phyloP scores from a whole-genome alignment of 352 stramenopile genomes.

The Elongisporangium senticosum region DNA sequence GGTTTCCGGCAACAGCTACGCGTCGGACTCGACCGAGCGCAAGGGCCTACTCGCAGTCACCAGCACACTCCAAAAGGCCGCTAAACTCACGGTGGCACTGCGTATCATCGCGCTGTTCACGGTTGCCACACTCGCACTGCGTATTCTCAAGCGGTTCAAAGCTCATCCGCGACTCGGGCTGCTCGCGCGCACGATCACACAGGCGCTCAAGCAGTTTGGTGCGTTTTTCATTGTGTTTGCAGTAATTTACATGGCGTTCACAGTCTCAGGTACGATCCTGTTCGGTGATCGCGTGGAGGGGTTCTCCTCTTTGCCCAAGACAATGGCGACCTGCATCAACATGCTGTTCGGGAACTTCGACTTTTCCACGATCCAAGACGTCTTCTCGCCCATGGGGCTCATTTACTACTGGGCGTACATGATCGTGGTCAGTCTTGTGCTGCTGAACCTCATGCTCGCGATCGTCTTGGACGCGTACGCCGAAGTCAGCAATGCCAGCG shows the following conservation, averaged over 20 bases:
- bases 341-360: constrained; percentile 69
- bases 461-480: constrained; percentile 57
- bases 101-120: constrained; percentile 19
- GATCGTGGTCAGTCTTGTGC: constrained; percentile 47
- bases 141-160: constrained; percentile 34
- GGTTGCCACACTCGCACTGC: constrained; percentile 21
- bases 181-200: constrained; percentile 36
- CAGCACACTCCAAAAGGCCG: constrained; percentile 16
- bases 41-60: constrained; percentile 21
- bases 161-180: constrained; percentile 39
- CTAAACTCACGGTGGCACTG: constrained; percentile 17
- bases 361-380: constrained; percentile 35
- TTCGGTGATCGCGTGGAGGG: constrained; percentile 48
- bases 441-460: constrained; percentile 72
- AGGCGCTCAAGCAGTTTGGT: constrained; percentile 38
- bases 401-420: constrained; percentile 69
- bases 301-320: constrained; percentile 35
- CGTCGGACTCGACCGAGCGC: constrained; percentile 21
- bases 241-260: constrained; percentile 51
- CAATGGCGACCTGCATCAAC: constrained; percentile 54
- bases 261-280: constrained; percentile 36
- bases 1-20: constrained; percentile 26
- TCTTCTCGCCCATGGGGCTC: constrained; percentile 36
- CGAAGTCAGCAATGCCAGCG: constrained; percentile 33
- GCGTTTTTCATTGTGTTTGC: constrained; percentile 56